Percentiles rank a stretch among this genome's conserved stretches.
These are phyloP conservation scores for Millerozyma acaciae DNA, from an alignment of 805 yeast species.

Conservation along the genomic window DNA sequence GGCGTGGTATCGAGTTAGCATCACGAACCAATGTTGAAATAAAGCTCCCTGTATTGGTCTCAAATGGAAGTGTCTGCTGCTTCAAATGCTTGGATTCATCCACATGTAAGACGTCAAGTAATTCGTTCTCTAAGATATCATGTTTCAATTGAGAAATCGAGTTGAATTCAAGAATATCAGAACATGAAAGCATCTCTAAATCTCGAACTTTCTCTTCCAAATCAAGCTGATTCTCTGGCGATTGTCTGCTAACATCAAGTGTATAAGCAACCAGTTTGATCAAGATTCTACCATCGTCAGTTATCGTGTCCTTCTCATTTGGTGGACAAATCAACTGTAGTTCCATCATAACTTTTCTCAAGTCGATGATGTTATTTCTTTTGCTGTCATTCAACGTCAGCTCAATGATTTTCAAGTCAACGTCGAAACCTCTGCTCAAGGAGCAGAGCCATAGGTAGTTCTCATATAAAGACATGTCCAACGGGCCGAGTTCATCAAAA, in stretches of 20 bases:
- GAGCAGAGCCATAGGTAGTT: conserved; percentile 43
- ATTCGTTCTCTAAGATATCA: conserved; percentile 27
- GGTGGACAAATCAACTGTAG: conserved; percentile 41
- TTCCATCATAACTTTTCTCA: conserved; percentile 44
- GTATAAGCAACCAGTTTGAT: too few relatives aligned
- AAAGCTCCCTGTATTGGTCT: conserved; percentile 28
- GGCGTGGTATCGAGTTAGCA: too few relatives aligned
- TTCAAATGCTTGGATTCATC: conserved; percentile 26
- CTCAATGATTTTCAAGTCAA: conserved; percentile 26
- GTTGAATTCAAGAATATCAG: conserved; percentile 26
- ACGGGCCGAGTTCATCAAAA: conserved; percentile 20
- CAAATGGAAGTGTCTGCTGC: conserved; percentile 34
- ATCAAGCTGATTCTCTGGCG: background rate
- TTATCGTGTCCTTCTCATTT: too few relatives aligned
- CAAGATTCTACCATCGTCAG: too few relatives aligned
- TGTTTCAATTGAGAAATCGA: conserved; percentile 25
- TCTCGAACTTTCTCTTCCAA: conserved; percentile 5
- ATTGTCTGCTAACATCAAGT: too few relatives aligned
- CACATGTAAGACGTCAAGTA: conserved; percentile 29
- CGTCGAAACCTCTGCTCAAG: conserved; percentile 28
- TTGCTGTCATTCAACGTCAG: conserved; percentile 18
- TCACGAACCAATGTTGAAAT: too few relatives aligned
- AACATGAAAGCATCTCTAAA: conserved; percentile 23
- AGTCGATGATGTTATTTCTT: conserved; percentile 30
- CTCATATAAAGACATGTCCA: conserved; percentile 12